A percentile compares a stretch with the other conserved stretches of the same genome.
These are phyloP conservation scores for Saccharomycopsis lassenensis DNA, from an alignment of 805 yeast genomes.

Conservation along the genomic window DNA sequence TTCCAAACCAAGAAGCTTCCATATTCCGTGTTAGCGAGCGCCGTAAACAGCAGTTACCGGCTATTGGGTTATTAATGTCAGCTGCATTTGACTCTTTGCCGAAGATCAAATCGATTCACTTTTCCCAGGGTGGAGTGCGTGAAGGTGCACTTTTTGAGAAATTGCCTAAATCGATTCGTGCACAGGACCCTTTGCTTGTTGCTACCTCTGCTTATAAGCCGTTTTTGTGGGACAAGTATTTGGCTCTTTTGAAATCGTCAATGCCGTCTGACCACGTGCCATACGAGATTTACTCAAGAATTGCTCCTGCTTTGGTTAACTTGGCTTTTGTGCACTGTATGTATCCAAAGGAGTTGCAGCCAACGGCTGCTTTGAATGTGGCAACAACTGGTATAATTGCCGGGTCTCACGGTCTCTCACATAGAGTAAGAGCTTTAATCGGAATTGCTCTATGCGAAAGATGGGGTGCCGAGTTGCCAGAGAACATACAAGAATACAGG, in stretches of 20 bases:
- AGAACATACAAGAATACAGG: slow-evolving; percentile 37
- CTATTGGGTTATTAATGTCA: slow-evolving; percentile 50
- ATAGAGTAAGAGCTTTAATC: slow-evolving; percentile 55
- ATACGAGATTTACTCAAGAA: slow-evolving; percentile 41
- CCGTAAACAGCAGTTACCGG: slow-evolving; percentile 57
- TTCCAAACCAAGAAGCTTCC: slow-evolving; percentile 32
- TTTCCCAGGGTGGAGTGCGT: slow-evolving; percentile 68
- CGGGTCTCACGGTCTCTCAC: slow-evolving; percentile 67
- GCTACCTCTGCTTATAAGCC: slow-evolving; percentile 70
- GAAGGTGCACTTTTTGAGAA: slow-evolving; percentile 63
- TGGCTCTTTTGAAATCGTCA: slow-evolving; percentile 42
- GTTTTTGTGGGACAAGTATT: slow-evolving; percentile 44
- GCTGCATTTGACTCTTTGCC: slow-evolving; percentile 58
- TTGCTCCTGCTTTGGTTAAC: slow-evolving; percentile 63
- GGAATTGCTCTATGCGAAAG: slow-evolving; percentile 69
- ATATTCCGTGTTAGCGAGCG: slow-evolving; percentile 58
- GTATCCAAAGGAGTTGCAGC: slow-evolving; percentile 66
- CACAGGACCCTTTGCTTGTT: slow-evolving; percentile 58
- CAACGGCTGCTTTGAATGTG: slow-evolving; percentile 60
- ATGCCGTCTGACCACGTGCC: slow-evolving; percentile 49
- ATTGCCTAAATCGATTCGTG: slow-evolving; percentile 44
- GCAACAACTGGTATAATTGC: slow-evolving; percentile 69
- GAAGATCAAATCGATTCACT: slow-evolving; percentile 47
- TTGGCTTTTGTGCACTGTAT: slow-evolving; percentile 69
- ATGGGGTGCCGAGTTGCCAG: slow-evolving; percentile 74